Evolutionary conservation across 202 grass and related monocot genomes (phyloP), one percentile per base, ranked within the genome.

Genomic region (Cymbopogon flexuosus): DNA sequence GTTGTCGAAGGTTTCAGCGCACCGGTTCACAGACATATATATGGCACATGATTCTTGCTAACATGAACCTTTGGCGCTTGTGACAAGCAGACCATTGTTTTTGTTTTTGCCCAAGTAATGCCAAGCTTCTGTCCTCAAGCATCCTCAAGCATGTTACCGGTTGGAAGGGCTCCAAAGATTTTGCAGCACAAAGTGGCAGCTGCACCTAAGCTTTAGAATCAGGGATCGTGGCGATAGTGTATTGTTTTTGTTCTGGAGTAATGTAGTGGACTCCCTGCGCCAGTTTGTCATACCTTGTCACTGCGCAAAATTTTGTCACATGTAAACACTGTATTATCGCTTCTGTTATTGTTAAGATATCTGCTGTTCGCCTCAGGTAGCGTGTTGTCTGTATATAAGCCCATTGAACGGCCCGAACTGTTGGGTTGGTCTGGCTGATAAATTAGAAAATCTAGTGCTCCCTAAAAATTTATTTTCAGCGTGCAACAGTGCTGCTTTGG

Each of bases 21-120:
- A n/a, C 90, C 95, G 1, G 80, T 99, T 41, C 83, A 99, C 68
- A 96, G 85, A 96, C 92, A 93, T 82, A 79, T 91, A 72, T 99
- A 83, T 13, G 96, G 96, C 43, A 87, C 88, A 76, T 99, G 66
- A 90, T 79, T 49, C 10, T 46, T 2, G 2, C 37, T 19, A 51
- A 59, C 16, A 16, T 82, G 6, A 16, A 68, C 59, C 63, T 77
- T 23, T 58, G 59, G 83, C 49, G 61, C 78, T 23, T 3, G 15
- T 62, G 42, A 30, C 60, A 30, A 29, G 60, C 36, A 51, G 3
- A 33, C 41, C 7, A 45, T 79, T 69, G 34, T 60, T 86, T 59
- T 86, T 60, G 22, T 72, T 81, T 81, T 46, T 0, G 3, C 13
- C 21, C 36, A 62, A 68, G 62, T 35, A 9, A 51, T 81, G 73